Base-by-base conservation (phyloP, 768 basidiomycete genomes). In the Suillus americanus region DNA sequence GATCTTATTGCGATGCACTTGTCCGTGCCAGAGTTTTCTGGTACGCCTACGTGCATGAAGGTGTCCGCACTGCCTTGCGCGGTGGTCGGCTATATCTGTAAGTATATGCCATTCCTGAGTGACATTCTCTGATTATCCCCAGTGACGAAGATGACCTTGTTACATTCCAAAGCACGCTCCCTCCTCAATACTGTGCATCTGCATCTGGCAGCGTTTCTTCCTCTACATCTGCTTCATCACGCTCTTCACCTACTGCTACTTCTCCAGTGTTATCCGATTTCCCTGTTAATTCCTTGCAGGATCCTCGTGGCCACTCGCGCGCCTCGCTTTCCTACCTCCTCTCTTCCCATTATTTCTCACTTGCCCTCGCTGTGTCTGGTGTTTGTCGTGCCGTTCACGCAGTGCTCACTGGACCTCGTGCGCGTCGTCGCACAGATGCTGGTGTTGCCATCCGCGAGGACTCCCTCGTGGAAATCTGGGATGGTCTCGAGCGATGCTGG, bases 31-130 rank as follows among this genome's bases (percentile, higher is more conserved):
- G 95, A 37, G 82, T 96, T 38, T 96, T 94, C 74, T 97, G 94
- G 92, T 97, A 95, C 70, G 87, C 91, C 8, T 86, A 94, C 67
- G 86, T 90, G 30, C 89, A 92, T 65, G 95, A 97, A 76, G 92
- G 93, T 35, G 83, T 95, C 25, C 86, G 87, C 2, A 91, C 86
- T 10, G 95, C 90, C 25, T 82, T 96, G 64, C 84, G 88, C 59
- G 95, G 95, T n/a, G 90, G 93, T 3, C 89, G 93, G 45, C 82
- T 97, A 55, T 80, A 90, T 54, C 77, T 97, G 93, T 94, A 78
- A 70, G 92, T 67, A 12, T 25, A 48, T 40, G 62, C 46, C 35
- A 18, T 45, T 23, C 37, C 9, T 65, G 3, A n/a, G 48, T 45
- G 37, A 45, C 46, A 13, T 48, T 23, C 50, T 63, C 25, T 35